Conservation (phyloP, 106 monocot species). For the Agapanthus africanus region DNA sequence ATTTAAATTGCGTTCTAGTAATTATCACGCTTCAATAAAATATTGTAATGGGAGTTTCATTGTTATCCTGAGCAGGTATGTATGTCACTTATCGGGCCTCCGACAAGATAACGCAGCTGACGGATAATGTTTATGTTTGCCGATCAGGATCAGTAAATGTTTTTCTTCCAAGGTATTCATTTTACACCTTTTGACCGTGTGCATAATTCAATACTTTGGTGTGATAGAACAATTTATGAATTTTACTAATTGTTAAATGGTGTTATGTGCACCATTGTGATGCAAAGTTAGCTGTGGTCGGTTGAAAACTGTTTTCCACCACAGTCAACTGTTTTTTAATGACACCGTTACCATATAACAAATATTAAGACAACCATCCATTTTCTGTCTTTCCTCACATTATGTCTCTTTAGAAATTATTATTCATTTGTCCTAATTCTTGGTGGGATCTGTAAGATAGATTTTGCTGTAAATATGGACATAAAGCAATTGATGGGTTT, state of each 20-base stretch:
- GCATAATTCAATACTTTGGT: neutral
- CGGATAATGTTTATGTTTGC: constrained; percentile 26
- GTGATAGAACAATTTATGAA: neutral
- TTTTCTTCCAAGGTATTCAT: neutral
- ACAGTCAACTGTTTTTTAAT: neutral
- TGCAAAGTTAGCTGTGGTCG: neutral
- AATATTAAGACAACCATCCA: no score
- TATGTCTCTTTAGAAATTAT: no score
- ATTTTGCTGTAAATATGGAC: no score
- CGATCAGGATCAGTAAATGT: constrained; percentile 22
- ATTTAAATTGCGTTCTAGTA: no score
- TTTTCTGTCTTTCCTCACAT: no score
- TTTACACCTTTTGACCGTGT: neutral
- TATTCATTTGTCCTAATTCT: no score
- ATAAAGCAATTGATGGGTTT: no score
- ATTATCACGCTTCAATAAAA: no score
- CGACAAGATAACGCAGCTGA: constrained; percentile 22
- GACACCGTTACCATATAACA: no score
- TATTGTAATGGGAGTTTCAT: no score
- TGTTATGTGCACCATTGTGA: neutral
- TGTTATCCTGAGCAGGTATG: constrained; percentile 7
- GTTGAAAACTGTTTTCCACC: neutral
- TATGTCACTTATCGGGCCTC: constrained; percentile 25
- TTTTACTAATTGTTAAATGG: neutral
- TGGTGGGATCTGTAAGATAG: no score